Conservation (phyloP, 768 basidiomycete species). For the Clitopilus passeckerianus region DNA sequence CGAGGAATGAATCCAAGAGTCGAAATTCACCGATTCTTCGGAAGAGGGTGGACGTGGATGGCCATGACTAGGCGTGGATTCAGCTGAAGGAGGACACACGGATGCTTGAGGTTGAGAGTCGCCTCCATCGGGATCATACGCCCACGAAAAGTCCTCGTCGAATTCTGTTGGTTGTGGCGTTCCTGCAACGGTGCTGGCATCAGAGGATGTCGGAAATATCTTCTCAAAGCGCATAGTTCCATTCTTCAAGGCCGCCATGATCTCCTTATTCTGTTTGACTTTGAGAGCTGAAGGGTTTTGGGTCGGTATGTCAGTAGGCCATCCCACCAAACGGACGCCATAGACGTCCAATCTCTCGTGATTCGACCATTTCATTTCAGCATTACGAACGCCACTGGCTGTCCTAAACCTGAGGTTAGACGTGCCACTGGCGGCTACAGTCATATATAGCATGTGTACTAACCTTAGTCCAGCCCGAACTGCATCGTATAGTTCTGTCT, state of each 20-base stretch:
- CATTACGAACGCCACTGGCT: constrained; percentile 53
- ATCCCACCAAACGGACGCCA: constrained; percentile 57
- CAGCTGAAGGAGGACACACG: background rate
- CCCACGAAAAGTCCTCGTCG: constrained; percentile 37
- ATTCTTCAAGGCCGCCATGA: constrained; percentile 44
- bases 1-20: background rate
- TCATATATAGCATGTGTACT: constrained; percentile 4
- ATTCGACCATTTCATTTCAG: constrained; percentile 78
- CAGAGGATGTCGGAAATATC: constrained; percentile 8
- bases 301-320: constrained; percentile 54
- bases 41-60: background rate
- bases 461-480: constrained; percentile 55
- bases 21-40: background rate
- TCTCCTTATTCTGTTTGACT: constrained; percentile 43
- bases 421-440: background rate
- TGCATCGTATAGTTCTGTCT: constrained; percentile 50
- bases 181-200: constrained; percentile 2
- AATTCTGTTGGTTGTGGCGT: constrained; percentile 13
- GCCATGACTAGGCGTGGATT: background rate
- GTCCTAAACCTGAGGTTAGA: constrained; percentile 25
- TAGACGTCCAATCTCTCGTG: constrained; percentile 51
- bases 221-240: constrained; percentile 47
- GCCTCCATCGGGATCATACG: constrained; percentile 24
- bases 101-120: background rate
- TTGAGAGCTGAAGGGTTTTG: constrained; percentile 62